Base-by-base conservation (phyloP, 2,329 filamentous ascomycete genomes). In the Colletotrichum orchidophilum region DNA sequence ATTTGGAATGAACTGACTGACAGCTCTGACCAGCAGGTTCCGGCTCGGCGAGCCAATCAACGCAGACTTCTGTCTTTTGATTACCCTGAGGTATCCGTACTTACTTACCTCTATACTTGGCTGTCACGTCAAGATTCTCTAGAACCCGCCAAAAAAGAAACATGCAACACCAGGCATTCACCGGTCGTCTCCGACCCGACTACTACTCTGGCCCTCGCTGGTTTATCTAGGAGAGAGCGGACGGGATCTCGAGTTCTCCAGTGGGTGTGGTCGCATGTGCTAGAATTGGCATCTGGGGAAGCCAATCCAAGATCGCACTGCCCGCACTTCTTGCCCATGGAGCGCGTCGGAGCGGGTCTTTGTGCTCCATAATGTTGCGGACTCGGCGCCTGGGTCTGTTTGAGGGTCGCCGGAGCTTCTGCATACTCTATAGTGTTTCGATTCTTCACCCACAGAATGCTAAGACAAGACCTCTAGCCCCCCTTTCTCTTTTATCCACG, bases 141-240 rank as follows among this genome's bases (percentile, higher is more conserved):
- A 11, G 27, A 8, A 3, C 12, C 26, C 5, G 31, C 26, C 18
- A 52, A 39, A 63, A 46, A 27, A 18, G 6, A 60, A 31, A 69
- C 69, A 71, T 71, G 64, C 65, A 69, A 71, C 69, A 71, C 69
- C 57, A 65, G 50, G 54, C 55, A 67, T 71, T 71, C 63, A 50
- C 68, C 68, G 50, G 63, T 72, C 66, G 66, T 66, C 66, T 70
- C 62, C 66, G 61, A 72, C 65, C 65, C 50, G 60, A 70, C 70
- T 70, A 70, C 66, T 72, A 70, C 66, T 72, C 61, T 70, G 39
- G 70, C 70, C 66, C 61, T 72, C 66, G 53, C 31, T 39, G 42
- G 70, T 70, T 72, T 72, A 70, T 70, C 65, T 69, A 70, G 29
- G 65, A 63, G 70, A 72, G 70, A 72, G 65, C 70, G 54, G 70